These are phyloP conservation scores for Clonostachys byssicola DNA, from an alignment of 2,329 filamentous ascomycete genomes.

Conservation along the genomic window DNA sequence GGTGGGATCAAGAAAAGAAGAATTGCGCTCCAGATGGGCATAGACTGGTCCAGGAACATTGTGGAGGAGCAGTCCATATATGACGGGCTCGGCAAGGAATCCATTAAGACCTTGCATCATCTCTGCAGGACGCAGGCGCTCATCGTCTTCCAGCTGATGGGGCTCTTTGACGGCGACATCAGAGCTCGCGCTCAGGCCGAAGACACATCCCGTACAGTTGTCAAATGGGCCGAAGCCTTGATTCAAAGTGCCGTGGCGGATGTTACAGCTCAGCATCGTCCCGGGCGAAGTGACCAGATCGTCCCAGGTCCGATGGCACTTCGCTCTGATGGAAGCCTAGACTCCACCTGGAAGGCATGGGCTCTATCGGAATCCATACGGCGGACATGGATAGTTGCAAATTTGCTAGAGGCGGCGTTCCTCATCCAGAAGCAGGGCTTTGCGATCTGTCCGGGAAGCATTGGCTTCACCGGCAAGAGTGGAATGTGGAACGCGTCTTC, in stretches of 20 bases:
- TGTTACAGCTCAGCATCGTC: neutral
- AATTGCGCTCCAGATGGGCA: neutral
- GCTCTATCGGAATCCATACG: constrained; percentile 14
- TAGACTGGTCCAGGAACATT: neutral
- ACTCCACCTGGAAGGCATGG: constrained; percentile 12
- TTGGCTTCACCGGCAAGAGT: constrained; percentile 10
- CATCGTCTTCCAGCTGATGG: constrained; percentile 2
- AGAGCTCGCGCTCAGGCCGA: constrained; percentile 2
- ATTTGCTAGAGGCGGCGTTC: constrained; percentile 5
- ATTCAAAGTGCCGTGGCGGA: neutral
- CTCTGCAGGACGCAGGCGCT: constrained; percentile 4
- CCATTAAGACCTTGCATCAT: neutral
- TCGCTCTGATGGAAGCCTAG: neutral
- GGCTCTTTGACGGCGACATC: constrained; percentile 6
- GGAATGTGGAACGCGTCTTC: constrained; percentile 13
- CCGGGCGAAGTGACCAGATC: neutral
- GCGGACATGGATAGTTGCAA: constrained; percentile 11
- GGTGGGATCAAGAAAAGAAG: neutral
- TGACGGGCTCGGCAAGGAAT: neutral
- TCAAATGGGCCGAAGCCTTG: neutral
- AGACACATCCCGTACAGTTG: neutral
- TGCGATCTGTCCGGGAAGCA: constrained; percentile 9
- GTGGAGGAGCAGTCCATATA: constrained; percentile 2
- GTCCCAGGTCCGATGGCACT: neutral
- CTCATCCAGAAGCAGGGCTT: constrained; percentile 7